A percentile compares a stretch with the other conserved stretches of the same genome.
phyloP scores from a whole-genome alignment of 495 filamentous ascomycete species.

The Daldinia caldariorum region DNA sequence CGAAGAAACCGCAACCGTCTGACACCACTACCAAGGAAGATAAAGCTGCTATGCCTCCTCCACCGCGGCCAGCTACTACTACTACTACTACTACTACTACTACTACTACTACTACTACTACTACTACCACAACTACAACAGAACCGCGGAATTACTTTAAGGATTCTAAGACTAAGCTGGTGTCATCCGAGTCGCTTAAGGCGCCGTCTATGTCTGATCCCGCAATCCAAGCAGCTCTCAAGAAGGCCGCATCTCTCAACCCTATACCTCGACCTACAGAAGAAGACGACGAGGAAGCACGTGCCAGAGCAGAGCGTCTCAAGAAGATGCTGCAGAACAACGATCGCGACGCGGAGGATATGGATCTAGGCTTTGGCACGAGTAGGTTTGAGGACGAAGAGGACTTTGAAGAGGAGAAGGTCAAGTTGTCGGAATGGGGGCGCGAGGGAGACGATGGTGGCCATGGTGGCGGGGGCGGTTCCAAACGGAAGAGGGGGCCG shows the following conservation, averaged over 20 bases:
- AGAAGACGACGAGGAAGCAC: conserved; percentile 53
- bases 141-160: conserved; percentile 70
- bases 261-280: conserved; percentile 57
- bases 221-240: conserved; percentile 81
- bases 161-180: conserved; percentile 56
- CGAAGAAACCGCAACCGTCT: conserved; percentile 48
- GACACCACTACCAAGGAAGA: conserved; percentile 41
- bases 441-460: conserved; percentile 64
- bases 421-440: conserved; percentile 75
- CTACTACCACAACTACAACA: conserved; percentile 26
- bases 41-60: conserved; percentile 54
- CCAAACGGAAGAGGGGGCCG: conserved; percentile 78
- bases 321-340: conserved; percentile 78
- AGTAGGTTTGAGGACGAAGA: conserved; percentile 83
- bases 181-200: conserved; percentile 57
- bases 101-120: too few relatives aligned
- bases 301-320: conserved; percentile 68
- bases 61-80: conserved; percentile 47
- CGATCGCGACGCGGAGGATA: conserved; percentile 86
- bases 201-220: conserved; percentile 74
- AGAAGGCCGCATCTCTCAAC: conserved; percentile 80
- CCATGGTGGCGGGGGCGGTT: conserved; percentile 56
- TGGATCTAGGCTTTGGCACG: conserved; percentile 93
- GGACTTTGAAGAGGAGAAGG: conserved; percentile 66
- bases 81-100: too few relatives aligned